phyloP scores from a whole-genome alignment of 2,329 filamentous ascomycete species.

The Diaporthe vaccinii region DNA sequence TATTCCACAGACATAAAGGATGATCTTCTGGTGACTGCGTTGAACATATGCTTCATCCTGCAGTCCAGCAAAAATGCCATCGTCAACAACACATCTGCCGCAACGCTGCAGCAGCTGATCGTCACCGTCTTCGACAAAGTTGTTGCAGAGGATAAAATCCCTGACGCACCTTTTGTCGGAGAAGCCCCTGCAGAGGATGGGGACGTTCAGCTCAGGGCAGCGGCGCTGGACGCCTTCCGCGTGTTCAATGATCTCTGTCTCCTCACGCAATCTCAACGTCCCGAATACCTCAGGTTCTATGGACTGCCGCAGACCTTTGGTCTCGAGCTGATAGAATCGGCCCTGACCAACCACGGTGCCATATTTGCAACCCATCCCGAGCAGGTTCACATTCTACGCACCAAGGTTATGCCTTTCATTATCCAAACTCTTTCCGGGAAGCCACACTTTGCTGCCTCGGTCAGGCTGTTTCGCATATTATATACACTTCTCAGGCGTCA shows the following conservation, averaged over 20 bases:
- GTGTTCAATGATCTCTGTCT: slow-evolving; percentile 93
- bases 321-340: slow-evolving; percentile 91
- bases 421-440: slow-evolving; percentile 83
- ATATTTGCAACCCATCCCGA: slow-evolving; percentile 85
- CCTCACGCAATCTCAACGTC: slow-evolving; percentile 85
- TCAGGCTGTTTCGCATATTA: slow-evolving; percentile 85
- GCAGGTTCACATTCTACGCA: slow-evolving; percentile 82
- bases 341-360: slow-evolving; percentile 86
- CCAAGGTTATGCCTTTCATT: slow-evolving; percentile 85
- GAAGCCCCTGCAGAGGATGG: slow-evolving; percentile 78
- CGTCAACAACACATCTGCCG: slow-evolving; percentile 94
- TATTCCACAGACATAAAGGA: slow-evolving; percentile 86
- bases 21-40: slow-evolving; percentile 81
- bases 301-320: slow-evolving; percentile 86
- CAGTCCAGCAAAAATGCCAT: slow-evolving; percentile 93
- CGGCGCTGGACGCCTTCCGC: slow-evolving; percentile 87
- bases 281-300: slow-evolving; percentile 85
- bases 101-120: slow-evolving; percentile 95
- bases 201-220: slow-evolving; percentile 75
- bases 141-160: slow-evolving; percentile 79
- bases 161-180: slow-evolving; percentile 71
- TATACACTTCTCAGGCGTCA: slow-evolving; percentile 86
- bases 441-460: slow-evolving; percentile 83
- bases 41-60: slow-evolving; percentile 93
- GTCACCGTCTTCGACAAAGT: slow-evolving; percentile 96